These are phyloP conservation scores for Schizopora paradoxa DNA, from an alignment of 1,284 basidiomycete genomes.

Conservation along the genomic window DNA sequence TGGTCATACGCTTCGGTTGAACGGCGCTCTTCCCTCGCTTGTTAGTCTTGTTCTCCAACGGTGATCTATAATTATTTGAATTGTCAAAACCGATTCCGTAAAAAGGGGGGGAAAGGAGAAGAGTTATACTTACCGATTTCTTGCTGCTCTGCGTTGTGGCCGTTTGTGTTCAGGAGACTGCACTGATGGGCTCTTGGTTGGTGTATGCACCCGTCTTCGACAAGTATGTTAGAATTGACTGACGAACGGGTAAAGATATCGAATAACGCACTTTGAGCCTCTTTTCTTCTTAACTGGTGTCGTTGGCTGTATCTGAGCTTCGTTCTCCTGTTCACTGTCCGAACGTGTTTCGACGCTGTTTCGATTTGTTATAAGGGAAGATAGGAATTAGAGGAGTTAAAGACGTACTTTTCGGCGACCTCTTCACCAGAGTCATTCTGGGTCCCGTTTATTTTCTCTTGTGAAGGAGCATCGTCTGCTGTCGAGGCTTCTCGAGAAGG, in stretches of 20 bases:
- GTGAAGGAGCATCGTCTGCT: neutral
- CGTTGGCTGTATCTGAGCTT: neutral
- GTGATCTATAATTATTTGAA: too few species aligned
- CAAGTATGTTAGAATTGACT: neutral
- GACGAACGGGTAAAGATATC: neutral
- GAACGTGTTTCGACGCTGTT: too few species aligned
- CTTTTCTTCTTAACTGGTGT: too few species aligned
- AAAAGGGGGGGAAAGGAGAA: neutral
- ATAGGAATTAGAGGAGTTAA: too few species aligned
- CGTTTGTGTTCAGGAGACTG: slow-evolving; percentile 16
- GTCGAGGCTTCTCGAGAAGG: too few species aligned
- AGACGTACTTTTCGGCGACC: too few species aligned
- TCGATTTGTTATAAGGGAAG: too few species aligned
- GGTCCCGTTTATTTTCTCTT: neutral
- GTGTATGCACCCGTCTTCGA: slow-evolving; percentile 14
- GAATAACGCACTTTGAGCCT: neutral
- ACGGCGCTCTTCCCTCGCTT: neutral
- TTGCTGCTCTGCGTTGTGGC: slow-evolving; percentile 11
- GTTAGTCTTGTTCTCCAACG: slow-evolving; percentile 10
- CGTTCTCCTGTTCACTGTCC: neutral
- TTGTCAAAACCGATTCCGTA: too few species aligned
- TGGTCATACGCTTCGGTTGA: neutral
- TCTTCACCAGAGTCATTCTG: neutral
- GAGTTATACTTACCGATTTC: slow-evolving; percentile 3
- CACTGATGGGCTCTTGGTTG: slow-evolving; percentile 14